These are phyloP conservation scores for Tephrocybe sp. DNA, from an alignment of 768 basidiomycete species.

Conservation along the genomic window DNA sequence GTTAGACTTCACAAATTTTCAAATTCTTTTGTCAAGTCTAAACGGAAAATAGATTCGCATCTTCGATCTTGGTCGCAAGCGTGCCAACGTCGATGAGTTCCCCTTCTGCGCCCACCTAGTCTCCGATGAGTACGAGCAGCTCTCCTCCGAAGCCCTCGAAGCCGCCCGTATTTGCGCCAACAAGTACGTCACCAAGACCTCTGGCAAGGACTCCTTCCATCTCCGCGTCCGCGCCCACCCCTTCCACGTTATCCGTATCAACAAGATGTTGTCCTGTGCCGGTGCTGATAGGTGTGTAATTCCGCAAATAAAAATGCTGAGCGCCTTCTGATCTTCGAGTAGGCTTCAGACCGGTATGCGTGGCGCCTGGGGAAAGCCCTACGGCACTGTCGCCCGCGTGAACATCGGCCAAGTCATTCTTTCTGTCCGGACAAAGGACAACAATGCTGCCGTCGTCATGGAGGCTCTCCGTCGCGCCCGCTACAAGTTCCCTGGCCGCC, in stretches of 20 bases:
- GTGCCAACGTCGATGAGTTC: constrained; percentile 96
- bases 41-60: constrained; percentile 96
- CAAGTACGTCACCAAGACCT: constrained; percentile 98
- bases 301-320: not conserved
- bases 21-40: not conserved
- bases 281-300: constrained; percentile 94
- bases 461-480: constrained; percentile 97
- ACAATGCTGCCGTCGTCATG: constrained; percentile 83
- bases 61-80: constrained; percentile 94
- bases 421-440: constrained; percentile 87
- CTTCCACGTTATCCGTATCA: constrained; percentile 98
- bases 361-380: constrained; percentile 99
- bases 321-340: not conserved
- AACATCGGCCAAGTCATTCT: constrained; percentile 96
- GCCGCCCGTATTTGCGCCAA: constrained; percentile 99
- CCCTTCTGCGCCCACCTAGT: constrained; percentile 96
- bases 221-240: constrained; percentile 96
- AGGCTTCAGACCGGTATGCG: constrained; percentile 98
- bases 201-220: constrained; percentile 99
- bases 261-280: constrained; percentile 99
- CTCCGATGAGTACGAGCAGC: constrained; percentile 97
- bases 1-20: constrained; percentile 34
- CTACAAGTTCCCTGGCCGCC: constrained; percentile 99
- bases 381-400: constrained; percentile 93
- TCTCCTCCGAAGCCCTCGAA: constrained; percentile 94